Evolutionary conservation across 768 basidiomycete species (phyloP).

Genomic region (Mycena sanguinolenta): DNA sequence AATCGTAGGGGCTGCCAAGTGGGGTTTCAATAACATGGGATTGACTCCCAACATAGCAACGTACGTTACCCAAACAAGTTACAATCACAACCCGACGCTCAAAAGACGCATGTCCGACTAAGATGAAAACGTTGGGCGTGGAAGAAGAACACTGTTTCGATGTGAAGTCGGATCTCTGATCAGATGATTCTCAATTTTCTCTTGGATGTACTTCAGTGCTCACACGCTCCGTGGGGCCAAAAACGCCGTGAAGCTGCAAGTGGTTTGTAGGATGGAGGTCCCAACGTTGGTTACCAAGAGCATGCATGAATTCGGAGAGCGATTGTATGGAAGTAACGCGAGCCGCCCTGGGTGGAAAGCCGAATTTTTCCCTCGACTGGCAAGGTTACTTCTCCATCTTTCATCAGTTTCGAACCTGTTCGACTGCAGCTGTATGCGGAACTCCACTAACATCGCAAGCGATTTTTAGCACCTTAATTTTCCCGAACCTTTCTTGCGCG

Average conservation of each 20-base stretch:
- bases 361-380: too few species aligned
- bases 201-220: neutral
- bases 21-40: too few species aligned
- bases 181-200: neutral
- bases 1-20: too few species aligned
- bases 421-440: neutral
- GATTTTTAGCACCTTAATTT: neutral
- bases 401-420: slow-evolving; percentile 7
- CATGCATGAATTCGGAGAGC: too few species aligned
- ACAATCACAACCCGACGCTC: neutral
- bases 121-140: slow-evolving; percentile 4
- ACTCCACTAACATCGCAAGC: neutral
- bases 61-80: neutral
- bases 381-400: slow-evolving; percentile 5
- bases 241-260: too few species aligned
- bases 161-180: slow-evolving; percentile 20
- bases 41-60: neutral
- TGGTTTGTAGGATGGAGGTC: neutral
- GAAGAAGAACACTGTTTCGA: neutral
- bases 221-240: neutral
- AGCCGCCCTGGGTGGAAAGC: too few species aligned
- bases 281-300: too few species aligned
- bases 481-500: neutral
- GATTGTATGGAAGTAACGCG: too few species aligned
- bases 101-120: neutral